phyloP scores from a whole-genome alignment of 345 rosid genomes.

The Corchorus olitorius region DNA sequence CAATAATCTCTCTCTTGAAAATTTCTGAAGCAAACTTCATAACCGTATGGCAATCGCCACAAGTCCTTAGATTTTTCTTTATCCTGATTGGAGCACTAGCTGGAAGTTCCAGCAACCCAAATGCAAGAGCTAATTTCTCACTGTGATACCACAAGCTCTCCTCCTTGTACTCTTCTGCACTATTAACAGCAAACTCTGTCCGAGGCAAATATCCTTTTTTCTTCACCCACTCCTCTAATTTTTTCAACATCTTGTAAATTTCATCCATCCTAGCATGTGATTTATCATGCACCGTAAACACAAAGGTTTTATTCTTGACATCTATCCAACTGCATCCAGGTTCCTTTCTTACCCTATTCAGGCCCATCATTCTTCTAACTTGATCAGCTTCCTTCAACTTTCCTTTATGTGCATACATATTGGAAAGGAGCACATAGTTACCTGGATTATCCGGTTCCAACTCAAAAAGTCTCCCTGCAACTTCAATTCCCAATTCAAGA shows the following conservation, averaged over 20 bases:
- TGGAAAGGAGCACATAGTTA: slow-evolving; percentile 39
- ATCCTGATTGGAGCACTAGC: slow-evolving; percentile 40
- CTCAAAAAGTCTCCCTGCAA: slow-evolving; percentile 42
- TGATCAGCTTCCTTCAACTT: slow-evolving; percentile 44
- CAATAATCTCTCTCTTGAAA: slow-evolving; percentile 35
- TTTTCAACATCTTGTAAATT: slow-evolving; percentile 36
- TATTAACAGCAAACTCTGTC: slow-evolving; percentile 31
- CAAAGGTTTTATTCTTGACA: slow-evolving; percentile 31
- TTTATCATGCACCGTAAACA: slow-evolving; percentile 40
- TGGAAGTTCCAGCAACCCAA: slow-evolving; percentile 38
- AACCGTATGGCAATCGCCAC: slow-evolving; percentile 44
- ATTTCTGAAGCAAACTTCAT: slow-evolving; percentile 47
- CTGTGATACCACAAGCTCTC: slow-evolving; percentile 49
- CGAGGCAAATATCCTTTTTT: slow-evolving; percentile 39
- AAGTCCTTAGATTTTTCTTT: slow-evolving; percentile 44
- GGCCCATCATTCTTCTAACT: slow-evolving; percentile 43
- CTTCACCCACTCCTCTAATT: slow-evolving; percentile 37
- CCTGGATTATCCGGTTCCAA: slow-evolving; percentile 46
- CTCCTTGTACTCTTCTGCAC: slow-evolving; percentile 28
- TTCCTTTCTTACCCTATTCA: slow-evolving; percentile 41
- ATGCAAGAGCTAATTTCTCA: slow-evolving; percentile 48
- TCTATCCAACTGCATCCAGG: slow-evolving; percentile 51
- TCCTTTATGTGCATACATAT: slow-evolving; percentile 37
- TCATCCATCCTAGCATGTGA: slow-evolving; percentile 35
- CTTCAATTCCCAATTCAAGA: slow-evolving; percentile 42